phyloP scores from a whole-genome alignment of 495 filamentous ascomycete species.

The Cudoniella acicularis region DNA sequence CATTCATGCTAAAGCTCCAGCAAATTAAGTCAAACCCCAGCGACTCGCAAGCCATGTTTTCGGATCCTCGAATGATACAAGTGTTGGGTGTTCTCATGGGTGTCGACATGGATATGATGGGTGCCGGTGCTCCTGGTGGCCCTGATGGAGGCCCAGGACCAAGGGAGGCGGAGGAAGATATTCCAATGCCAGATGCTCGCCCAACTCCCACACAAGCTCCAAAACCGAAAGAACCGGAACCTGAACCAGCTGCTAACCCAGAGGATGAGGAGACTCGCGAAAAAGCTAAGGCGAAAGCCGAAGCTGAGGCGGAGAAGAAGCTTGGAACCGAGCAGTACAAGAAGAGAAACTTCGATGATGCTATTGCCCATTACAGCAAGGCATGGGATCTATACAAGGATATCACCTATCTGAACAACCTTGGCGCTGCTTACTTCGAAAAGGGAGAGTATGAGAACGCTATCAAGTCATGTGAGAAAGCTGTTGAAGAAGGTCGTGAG shows the following conservation, averaged over 20 bases:
- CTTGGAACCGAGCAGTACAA: slow-evolving; percentile 95
- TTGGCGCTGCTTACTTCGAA: slow-evolving; percentile 90
- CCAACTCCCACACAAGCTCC: slow-evolving; percentile 32
- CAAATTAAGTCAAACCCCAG: slow-evolving; percentile 75
- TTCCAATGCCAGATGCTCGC: slow-evolving; percentile 70
- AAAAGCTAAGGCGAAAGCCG: slow-evolving; percentile 85
- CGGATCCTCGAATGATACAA: slow-evolving; percentile 88
- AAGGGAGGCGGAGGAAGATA: slow-evolving; percentile 65
- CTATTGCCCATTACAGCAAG: slow-evolving; percentile 92
- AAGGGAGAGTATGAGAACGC: slow-evolving; percentile 87
- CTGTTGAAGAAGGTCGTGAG: slow-evolving; percentile 82
- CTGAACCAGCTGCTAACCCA: slow-evolving; percentile 50
- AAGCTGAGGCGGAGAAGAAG: slow-evolving; percentile 91
- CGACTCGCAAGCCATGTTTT: slow-evolving; percentile 71
- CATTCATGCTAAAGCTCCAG: slow-evolving; percentile 89
- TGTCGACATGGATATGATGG: slow-evolving; percentile 85
- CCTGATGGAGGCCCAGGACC: slow-evolving; percentile 40
- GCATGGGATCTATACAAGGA: slow-evolving; percentile 95
- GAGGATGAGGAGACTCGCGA: slow-evolving; percentile 77
- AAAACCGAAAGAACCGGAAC: slow-evolving; percentile 47
- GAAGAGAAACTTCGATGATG: slow-evolving; percentile 91
- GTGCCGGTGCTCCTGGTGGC: slow-evolving; percentile 37
- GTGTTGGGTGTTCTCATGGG: slow-evolving; percentile 92
- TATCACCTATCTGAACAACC: slow-evolving; percentile 95
- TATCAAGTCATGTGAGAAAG: slow-evolving; percentile 82